These are phyloP conservation scores for Haplosporangium sp. DNA, from an alignment of 371 early-diverging fungal species.

Conservation along the genomic window DNA sequence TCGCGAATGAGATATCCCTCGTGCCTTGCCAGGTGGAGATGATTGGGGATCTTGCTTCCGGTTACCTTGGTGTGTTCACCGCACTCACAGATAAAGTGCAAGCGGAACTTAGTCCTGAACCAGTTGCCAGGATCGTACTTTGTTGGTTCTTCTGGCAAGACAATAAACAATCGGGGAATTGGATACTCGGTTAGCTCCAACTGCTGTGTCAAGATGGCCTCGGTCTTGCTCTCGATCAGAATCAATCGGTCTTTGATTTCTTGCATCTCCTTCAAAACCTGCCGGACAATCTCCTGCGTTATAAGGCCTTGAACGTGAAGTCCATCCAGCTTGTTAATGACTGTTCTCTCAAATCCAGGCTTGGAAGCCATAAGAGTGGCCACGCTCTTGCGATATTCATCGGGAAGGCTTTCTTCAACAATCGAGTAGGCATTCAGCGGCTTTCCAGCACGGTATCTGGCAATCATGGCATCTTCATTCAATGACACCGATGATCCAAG, in stretches of 20 bases:
- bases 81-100: constrained; percentile 13
- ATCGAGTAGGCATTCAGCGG: neutral
- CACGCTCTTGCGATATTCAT: constrained; percentile 1
- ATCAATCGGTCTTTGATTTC: constrained; percentile 13
- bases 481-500: neutral
- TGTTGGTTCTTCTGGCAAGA: constrained; percentile 8
- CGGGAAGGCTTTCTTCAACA: neutral
- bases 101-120: constrained; percentile 1
- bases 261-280: neutral
- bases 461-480: constrained; percentile 4
- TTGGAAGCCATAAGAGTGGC: neutral
- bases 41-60: neutral
- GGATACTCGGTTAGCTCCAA: constrained; percentile 16
- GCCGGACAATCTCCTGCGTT: constrained; percentile 2
- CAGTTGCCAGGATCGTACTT: neutral
- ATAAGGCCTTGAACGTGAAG: constrained; percentile 4
- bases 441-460: constrained; percentile 6
- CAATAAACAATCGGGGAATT: constrained; percentile 19
- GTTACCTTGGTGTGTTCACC: neutral
- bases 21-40: constrained; percentile 11
- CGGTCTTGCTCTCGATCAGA: constrained; percentile 9
- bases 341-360: constrained; percentile 4
- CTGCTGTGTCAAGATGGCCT: constrained; percentile 12
- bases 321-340: constrained; percentile 13
- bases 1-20: constrained; percentile 11